Base-by-base conservation (phyloP, 768 basidiomycete genomes). In the Ramaria sp. region DNA sequence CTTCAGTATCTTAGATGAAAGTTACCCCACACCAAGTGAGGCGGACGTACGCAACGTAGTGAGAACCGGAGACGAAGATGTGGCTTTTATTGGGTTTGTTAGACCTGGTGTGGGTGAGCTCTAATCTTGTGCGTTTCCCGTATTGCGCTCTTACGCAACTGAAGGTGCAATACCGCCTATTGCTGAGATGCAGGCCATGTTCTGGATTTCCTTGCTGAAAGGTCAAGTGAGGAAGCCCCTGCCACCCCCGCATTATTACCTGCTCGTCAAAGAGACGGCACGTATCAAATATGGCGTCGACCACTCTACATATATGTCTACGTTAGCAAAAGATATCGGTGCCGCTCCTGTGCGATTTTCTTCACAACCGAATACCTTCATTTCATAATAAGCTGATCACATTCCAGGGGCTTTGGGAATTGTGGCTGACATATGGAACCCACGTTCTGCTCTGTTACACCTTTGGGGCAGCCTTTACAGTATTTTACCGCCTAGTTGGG, bases 261-360 rank as follows among this genome's bases (percentile, higher is more conserved):
- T 82, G 10, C 69, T 82, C 8, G 70, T 75, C 5, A 70, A 71
- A 22, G 70, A 75, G 16, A 70, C 69, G 15, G 72, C 76, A 1
- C 65, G 81, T 8, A 81, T 82, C 45, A 73, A 74, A 61, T 80
- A 82, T 61, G 79, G 79, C 7, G 79, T 80, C 4, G 79, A 81
- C 57, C 76, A 80, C 61, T 70, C 71, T 15, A 65, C 73, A 55
- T 81, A 81, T 63, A 77, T 78, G 69, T 72, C 74, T 37, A 78
- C 77, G 0, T 64, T 82, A 9, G 79, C 79, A 3, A 72, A 70
- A 50, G 81, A 82, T 60, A 76, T 81, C 37, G 75, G 77, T 9
- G 73, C 75, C 5, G 72, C 76, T 1, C 81, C 81, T 15, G 69
- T 47, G 28, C 16, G 45, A 22, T 8, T 12, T 10, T 47, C 25